Conservation (phyloP, 1,284 basidiomycete species). For the Malassezia sp. region DNA sequence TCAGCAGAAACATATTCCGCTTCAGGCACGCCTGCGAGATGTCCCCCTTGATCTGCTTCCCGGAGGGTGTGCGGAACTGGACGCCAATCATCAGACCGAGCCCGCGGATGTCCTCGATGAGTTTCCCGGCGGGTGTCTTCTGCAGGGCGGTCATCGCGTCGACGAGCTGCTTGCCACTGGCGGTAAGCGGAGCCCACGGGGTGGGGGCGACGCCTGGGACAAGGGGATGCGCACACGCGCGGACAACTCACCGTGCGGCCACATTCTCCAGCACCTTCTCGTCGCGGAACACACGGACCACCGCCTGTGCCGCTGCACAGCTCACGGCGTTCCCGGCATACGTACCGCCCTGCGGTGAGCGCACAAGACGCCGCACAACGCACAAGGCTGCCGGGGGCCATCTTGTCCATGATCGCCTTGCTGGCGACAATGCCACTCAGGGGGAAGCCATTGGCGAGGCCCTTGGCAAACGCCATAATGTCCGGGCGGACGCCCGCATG, state of each 20-base stretch:
- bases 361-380: no score
- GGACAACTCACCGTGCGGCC: no score
- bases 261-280: slow-evolving; percentile 41
- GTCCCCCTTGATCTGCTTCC: slow-evolving; percentile 25
- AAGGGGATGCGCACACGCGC: no score
- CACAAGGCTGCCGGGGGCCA: slow-evolving; percentile 70
- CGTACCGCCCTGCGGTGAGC: no score
- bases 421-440: slow-evolving; percentile 71
- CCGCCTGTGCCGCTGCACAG: slow-evolving; percentile 35
- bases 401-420: slow-evolving; percentile 68
- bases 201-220: background rate
- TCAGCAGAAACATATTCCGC: slow-evolving; percentile 36
- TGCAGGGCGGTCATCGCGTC: slow-evolving; percentile 23
- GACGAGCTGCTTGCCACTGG: slow-evolving; percentile 31
- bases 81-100: slow-evolving; percentile 41
- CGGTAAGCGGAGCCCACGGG: no score
- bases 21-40: slow-evolving; percentile 31
- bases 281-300: slow-evolving; percentile 31
- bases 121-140: slow-evolving; percentile 20
- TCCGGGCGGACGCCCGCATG: slow-evolving; percentile 64
- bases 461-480: slow-evolving; percentile 82
- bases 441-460: slow-evolving; percentile 86
- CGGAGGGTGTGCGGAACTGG: slow-evolving; percentile 23
- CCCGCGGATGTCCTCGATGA: slow-evolving; percentile 42
- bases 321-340: slow-evolving; percentile 41